Conservation (phyloP, 352 stramenopile genomes). For the Globisporangium abappressorium region DNA sequence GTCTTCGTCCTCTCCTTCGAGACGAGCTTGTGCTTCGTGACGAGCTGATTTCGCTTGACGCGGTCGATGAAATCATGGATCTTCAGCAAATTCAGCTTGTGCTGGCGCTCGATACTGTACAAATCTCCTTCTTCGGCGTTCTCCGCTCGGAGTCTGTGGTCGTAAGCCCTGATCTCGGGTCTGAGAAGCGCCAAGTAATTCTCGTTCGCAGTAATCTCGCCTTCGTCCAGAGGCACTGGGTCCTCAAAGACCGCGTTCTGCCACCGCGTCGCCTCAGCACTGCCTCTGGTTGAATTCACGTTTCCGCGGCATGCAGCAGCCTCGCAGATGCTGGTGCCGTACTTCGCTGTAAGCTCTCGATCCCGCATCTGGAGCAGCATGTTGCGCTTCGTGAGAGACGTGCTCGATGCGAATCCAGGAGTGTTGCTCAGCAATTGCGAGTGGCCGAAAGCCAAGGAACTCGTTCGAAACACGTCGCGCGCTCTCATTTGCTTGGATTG, state of each 20-base stretch:
- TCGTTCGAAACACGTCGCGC: constrained; percentile 46
- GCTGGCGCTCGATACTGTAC: constrained; percentile 49
- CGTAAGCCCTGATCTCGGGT: constrained; percentile 57
- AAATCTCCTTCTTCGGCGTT: constrained; percentile 30
- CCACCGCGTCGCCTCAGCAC: constrained; percentile 8
- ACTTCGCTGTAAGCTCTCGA: constrained; percentile 39
- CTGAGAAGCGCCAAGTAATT: constrained; percentile 59
- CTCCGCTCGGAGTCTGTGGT: constrained; percentile 42
- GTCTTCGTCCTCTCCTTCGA: constrained; percentile 23
- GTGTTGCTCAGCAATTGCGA: background rate
- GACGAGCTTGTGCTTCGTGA: constrained; percentile 12
- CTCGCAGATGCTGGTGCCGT: constrained; percentile 43
- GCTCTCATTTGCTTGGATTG: constrained; percentile 31
- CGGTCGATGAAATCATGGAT: constrained; percentile 67
- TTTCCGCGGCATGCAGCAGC: constrained; percentile 21
- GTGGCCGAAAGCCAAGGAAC: constrained; percentile 18
- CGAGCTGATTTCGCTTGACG: constrained; percentile 34
- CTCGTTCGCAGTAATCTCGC: constrained; percentile 56
- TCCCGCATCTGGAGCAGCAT: constrained; percentile 52
- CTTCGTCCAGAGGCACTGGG: constrained; percentile 60
- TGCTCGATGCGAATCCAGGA: background rate
- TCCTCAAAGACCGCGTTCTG: constrained; percentile 50
- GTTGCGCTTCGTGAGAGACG: constrained; percentile 62
- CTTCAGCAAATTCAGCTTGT: constrained; percentile 42
- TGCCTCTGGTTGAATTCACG: constrained; percentile 1